phyloP scores from a whole-genome alignment of 805 yeast species.

The Candida ipomoeae region DNA sequence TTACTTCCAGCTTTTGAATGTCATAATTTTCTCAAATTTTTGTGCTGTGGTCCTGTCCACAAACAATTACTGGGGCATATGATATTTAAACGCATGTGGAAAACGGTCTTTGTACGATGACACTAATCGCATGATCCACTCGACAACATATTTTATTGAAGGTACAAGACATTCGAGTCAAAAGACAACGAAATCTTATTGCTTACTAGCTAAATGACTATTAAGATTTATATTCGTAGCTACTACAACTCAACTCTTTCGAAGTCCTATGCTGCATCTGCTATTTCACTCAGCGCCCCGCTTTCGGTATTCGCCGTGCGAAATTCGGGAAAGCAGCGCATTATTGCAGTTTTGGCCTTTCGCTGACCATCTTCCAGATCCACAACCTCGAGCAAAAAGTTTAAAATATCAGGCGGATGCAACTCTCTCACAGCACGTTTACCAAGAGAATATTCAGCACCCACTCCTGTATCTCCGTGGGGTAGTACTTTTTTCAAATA shows the following conservation, averaged over 20 bases:
- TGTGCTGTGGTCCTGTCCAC: not conserved
- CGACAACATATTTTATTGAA: not conserved
- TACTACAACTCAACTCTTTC: not conserved
- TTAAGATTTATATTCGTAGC: not conserved
- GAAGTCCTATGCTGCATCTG: constrained; percentile 22
- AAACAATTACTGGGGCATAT: not conserved
- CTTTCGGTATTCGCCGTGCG: not conserved
- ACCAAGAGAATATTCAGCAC: constrained; percentile 29
- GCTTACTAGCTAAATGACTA: not conserved
- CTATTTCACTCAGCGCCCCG: constrained; percentile 16
- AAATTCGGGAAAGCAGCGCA: constrained; percentile 13
- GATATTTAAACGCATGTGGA: constrained; percentile 1
- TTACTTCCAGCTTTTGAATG: not conserved
- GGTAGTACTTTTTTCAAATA: constrained; percentile 21
- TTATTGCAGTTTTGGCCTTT: constrained; percentile 23
- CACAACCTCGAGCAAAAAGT: constrained; percentile 25
- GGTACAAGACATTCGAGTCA: not conserved
- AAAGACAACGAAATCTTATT: not conserved
- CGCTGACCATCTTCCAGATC: constrained; percentile 15
- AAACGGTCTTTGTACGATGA: not conserved
- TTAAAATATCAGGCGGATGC: constrained; percentile 24
- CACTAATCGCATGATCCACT: not conserved
- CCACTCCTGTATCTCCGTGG: constrained; percentile 13
- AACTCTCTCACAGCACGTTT: constrained; percentile 32
- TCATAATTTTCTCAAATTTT: not conserved